Evolutionary conservation across 306 rosid species (phyloP).

Genomic region (Casuarina equisetifolia): DNA sequence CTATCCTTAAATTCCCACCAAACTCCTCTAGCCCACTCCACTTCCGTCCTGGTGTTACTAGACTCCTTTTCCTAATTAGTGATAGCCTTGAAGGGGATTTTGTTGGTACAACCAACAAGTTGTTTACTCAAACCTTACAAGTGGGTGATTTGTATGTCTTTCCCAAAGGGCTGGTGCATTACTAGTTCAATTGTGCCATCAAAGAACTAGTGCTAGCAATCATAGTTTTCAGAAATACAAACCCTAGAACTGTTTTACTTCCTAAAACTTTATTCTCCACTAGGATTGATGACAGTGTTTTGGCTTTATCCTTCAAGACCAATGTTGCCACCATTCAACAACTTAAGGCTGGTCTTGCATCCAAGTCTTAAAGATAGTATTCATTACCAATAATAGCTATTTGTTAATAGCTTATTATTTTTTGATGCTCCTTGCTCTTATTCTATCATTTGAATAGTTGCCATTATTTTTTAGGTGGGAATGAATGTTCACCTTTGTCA

Average conservation of each 20-base stretch:
- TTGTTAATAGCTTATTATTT: no score
- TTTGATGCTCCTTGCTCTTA: no score
- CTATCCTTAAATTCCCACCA: constrained; percentile 34
- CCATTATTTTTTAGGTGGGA: no score
- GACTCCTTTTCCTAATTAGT: constrained; percentile 35
- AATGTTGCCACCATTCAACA: constrained; percentile 36
- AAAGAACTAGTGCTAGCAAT: constrained; percentile 21
- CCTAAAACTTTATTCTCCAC: constrained; percentile 41
- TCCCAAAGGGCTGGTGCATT: constrained; percentile 57
- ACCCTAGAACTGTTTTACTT: constrained; percentile 35
- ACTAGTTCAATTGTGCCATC: constrained; percentile 35
- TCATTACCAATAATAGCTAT: neutral
- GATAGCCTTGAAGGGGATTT: constrained; percentile 52
- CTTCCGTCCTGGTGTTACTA: constrained; percentile 50
- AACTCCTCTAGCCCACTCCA: constrained; percentile 43
- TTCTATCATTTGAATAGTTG: no score
- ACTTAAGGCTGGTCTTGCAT: constrained; percentile 46
- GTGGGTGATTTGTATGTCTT: constrained; percentile 45
- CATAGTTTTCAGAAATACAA: constrained; percentile 52
- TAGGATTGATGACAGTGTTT: constrained; percentile 36
- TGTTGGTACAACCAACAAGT: constrained; percentile 49
- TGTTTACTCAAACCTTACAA: constrained; percentile 42
- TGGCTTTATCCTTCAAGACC: constrained; percentile 55
- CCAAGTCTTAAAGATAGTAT: neutral
- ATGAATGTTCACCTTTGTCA: no score